Percentiles rank a stretch among this genome's conserved stretches.
These are phyloP conservation scores for Colletotrichum somersetense DNA, from an alignment of 2,329 filamentous ascomycete species.

Conservation along the genomic window DNA sequence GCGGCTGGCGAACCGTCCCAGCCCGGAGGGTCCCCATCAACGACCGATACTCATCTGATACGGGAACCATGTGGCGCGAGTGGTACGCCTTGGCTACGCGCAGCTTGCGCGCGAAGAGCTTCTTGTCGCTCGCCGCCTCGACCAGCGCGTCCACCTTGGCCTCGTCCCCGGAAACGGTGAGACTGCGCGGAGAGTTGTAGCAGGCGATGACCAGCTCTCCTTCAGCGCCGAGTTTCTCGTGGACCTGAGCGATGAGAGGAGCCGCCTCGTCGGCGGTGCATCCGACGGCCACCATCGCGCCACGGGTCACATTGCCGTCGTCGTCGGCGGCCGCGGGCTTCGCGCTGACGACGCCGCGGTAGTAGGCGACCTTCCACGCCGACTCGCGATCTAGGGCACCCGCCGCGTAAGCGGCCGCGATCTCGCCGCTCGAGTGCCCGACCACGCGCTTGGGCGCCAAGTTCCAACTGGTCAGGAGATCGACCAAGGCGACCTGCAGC, in stretches of 20 bases:
- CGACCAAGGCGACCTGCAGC: conserved; percentile 56
- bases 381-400: conserved; percentile 49
- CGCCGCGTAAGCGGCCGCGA: conserved; percentile 58
- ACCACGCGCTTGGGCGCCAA: conserved; percentile 48
- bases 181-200: conserved; percentile 64
- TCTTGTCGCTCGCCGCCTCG: conserved; percentile 49
- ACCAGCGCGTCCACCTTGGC: conserved; percentile 57
- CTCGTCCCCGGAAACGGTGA: conserved; percentile 64
- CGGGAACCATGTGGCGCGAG: conserved; percentile 16
- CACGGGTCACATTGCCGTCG: neutral
- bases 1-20: neutral
- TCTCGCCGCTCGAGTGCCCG: conserved; percentile 56
- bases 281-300: neutral
- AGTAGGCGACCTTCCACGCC: conserved; percentile 61
- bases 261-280: conserved; percentile 35
- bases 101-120: conserved; percentile 19
- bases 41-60: conserved; percentile 1
- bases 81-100: conserved; percentile 20
- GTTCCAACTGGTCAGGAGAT: conserved; percentile 48
- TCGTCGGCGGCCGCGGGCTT: neutral
- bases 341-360: conserved; percentile 54
- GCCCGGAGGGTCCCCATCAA: neutral
- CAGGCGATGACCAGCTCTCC: conserved; percentile 48
- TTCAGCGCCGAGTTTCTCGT: conserved; percentile 36
- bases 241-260: conserved; percentile 45